These are phyloP conservation scores for thale cress (Arabidopsis thaliana) DNA, from an alignment of 345 rosid genomes.

Conservation along the genomic window DNA sequence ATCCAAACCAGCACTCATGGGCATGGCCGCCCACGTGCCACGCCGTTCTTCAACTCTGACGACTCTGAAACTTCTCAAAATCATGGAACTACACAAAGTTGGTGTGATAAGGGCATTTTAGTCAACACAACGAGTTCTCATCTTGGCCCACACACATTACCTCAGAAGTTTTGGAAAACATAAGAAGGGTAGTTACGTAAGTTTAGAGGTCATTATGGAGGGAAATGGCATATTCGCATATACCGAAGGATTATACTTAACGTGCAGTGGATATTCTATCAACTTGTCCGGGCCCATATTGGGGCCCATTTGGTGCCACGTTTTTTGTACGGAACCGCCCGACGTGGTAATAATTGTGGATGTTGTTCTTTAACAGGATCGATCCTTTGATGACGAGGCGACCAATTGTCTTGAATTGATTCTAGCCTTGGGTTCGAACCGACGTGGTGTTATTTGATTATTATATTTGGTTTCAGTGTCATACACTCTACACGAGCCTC, in stretches of 20 bases:
- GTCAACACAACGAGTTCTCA: background rate
- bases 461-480: background rate
- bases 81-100: background rate
- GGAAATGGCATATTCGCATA: constrained; percentile 47
- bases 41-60: constrained; percentile 34
- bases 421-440: constrained; percentile 36
- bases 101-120: constrained; percentile 21
- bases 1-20: background rate
- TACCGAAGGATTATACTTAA: constrained; percentile 41
- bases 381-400: constrained; percentile 11
- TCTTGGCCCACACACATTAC: constrained; percentile 6
- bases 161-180: background rate
- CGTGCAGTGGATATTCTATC: constrained; percentile 47
- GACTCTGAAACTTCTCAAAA: background rate
- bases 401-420: constrained; percentile 16
- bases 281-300: constrained; percentile 34
- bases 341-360: constrained; percentile 38
- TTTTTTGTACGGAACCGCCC: constrained; percentile 21
- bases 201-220: background rate
- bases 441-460: constrained; percentile 25
- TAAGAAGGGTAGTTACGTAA: constrained; percentile 7
- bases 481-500: constrained; percentile 15
- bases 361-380: background rate
- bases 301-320: constrained; percentile 30
- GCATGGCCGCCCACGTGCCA: constrained; percentile 21